phyloP scores from a whole-genome alignment of 2,329 filamentous ascomycete genomes.

The Botrytis medusae region DNA sequence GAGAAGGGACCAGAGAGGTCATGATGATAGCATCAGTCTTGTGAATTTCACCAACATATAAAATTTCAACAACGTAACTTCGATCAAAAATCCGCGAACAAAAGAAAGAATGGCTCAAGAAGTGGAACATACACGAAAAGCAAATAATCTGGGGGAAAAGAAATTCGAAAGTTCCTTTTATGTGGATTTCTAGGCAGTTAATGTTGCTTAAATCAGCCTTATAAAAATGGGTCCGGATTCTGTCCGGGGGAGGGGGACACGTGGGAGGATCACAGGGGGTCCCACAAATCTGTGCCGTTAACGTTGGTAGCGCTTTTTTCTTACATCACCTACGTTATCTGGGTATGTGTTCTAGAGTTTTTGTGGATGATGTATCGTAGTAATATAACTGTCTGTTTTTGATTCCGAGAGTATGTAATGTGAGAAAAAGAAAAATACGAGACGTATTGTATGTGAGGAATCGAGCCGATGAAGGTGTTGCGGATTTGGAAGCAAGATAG shows the following conservation, averaged over 20 bases:
- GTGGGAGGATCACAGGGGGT: neutral
- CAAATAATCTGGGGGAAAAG: neutral
- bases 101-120: neutral
- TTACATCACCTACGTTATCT: neutral
- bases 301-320: neutral
- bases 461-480: neutral
- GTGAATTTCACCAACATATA: neutral
- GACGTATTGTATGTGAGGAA: neutral
- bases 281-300: neutral
- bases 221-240: neutral
- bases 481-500: neutral
- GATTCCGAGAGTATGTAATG: neutral
- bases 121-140: neutral
- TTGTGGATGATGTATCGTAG: neutral
- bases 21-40: neutral
- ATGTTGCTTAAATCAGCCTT: neutral
- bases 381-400: neutral
- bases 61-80: neutral
- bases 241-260: neutral
- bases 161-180: neutral
- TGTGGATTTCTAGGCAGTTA: neutral
- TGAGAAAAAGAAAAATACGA: neutral
- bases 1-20: neutral
- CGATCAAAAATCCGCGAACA: neutral
- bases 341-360: neutral